Evolutionary conservation across 1,139 yeast genomes (phyloP).

Genomic region (Kurtzmaniella quercitrusa): DNA sequence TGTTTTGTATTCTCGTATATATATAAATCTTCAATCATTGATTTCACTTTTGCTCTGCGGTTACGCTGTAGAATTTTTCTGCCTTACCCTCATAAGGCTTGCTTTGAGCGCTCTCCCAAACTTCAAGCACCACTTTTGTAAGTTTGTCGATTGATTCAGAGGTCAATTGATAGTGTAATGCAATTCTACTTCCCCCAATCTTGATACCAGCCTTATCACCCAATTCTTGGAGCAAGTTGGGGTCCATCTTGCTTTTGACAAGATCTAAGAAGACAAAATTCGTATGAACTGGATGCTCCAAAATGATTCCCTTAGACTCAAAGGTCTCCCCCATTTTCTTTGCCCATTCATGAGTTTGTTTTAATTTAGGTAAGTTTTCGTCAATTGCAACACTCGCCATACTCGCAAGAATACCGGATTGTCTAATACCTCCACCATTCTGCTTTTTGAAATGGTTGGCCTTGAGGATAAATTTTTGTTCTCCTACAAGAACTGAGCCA

Average conservation of each 20-base stretch:
- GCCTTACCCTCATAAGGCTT: conserved; percentile 20
- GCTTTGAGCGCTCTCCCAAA: conserved; percentile 24
- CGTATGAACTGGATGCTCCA: conserved; percentile 39
- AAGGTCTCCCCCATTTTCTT: conserved; percentile 46
- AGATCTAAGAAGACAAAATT: conserved; percentile 42
- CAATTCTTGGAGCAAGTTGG: conserved; percentile 20
- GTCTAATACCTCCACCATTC: conserved; percentile 46
- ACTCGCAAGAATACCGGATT: conserved; percentile 37
- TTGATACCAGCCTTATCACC: conserved; percentile 26
- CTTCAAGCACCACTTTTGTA: conserved; percentile 26
- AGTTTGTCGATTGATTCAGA: conserved; percentile 27
- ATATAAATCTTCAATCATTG: no score
- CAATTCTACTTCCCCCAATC: conserved; percentile 27
- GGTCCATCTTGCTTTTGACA: conserved; percentile 27
- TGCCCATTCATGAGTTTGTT: conserved; percentile 53
- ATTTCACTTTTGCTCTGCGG: conserved; percentile 3
- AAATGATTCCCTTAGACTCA: conserved; percentile 21
- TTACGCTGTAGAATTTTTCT: conserved; percentile 9
- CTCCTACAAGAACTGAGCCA: conserved; percentile 40
- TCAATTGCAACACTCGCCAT: conserved; percentile 42
- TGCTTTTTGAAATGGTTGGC: conserved; percentile 47
- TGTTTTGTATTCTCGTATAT: no score
- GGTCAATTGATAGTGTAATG: conserved; percentile 38
- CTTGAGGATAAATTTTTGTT: conserved; percentile 27
- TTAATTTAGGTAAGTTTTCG: conserved; percentile 32